Conservation (phyloP, 352 stramenopile genomes). For the Globisporangium yorkense region DNA sequence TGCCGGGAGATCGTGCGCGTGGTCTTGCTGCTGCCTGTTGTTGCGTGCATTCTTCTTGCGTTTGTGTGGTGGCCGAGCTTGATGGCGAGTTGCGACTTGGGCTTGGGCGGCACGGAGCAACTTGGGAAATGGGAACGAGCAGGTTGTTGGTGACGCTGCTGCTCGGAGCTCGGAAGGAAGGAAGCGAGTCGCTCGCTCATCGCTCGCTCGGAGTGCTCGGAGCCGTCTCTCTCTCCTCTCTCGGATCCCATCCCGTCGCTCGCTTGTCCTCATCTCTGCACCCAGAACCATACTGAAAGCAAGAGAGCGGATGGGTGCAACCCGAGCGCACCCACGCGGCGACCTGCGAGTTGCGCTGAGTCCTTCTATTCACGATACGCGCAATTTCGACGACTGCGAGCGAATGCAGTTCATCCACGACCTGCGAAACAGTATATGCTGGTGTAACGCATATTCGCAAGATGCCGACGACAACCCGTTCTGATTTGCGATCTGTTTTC, state of each 20-base stretch:
- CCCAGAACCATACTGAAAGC: not conserved
- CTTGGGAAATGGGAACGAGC: not conserved
- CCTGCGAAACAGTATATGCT: too few species aligned
- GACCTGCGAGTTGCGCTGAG: too few species aligned
- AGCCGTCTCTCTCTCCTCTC: not conserved
- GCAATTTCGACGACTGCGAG: too few species aligned
- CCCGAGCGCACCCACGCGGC: too few species aligned
- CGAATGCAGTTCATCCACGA: too few species aligned
- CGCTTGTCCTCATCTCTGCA: not conserved
- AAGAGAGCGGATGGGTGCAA: not conserved
- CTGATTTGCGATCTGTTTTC: too few species aligned
- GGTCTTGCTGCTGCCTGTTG: conserved; percentile 2
- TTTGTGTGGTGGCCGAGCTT: not conserved
- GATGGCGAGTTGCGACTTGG: not conserved
- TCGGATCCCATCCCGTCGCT: not conserved
- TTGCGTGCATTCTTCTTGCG: conserved; percentile 1
- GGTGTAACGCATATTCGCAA: too few species aligned
- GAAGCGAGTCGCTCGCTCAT: too few species aligned
- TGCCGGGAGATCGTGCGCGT: conserved; percentile 15
- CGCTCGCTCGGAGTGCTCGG: too few species aligned
- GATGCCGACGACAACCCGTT: too few species aligned
- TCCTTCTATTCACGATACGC: too few species aligned
- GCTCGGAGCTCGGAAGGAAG: too few species aligned
- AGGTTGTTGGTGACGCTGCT: not conserved
- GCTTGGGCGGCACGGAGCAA: not conserved